Base-by-base conservation (phyloP, 202 grass and related monocot genomes). In the Miscanthus sacchariflorus region DNA sequence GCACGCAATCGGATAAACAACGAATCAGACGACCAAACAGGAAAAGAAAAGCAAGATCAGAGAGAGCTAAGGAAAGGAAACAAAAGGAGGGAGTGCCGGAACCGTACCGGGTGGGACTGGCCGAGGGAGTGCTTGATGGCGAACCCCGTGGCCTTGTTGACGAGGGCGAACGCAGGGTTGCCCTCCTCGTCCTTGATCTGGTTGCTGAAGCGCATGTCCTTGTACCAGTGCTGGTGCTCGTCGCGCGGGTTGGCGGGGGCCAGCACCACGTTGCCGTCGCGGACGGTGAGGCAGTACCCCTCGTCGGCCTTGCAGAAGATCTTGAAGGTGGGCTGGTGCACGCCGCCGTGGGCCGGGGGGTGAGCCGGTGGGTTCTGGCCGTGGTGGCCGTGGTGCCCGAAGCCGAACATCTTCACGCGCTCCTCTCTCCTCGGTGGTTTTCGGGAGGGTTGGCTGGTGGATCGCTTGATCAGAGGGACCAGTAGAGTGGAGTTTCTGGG, bases 51-150 rank as follows among this genome's bases (percentile, higher is more conserved):
- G 30, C 30, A 33, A 33, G 30, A 33, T 33, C 30, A 33, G 30
- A 33, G 30, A 33, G 30, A 33, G 30, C 30, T 33, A 33, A 33
- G 30, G 30, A 33, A 33, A 33, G 30, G 30, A 33, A 33, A 33
- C 30, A 33, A 33, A 33, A 33, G 30, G 30, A 33, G 30, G 30
- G 30, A 33, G 30, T 33, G 30, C 30, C 30, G 30, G 30, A 8
- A 14, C 4, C 1, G 18, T n/a, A 97, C 95, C n/a, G 91, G 95
- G 81, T 98, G 95, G 33, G 90, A 87, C 80, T 95, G 93, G 46
- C 93, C 95, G 66, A 95, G 75, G 39, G 95, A 98, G 83, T 98
- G 95, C 90, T 98, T 98, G 72, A 95, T 79, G 83, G 95, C 95
- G 89, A 93, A 75, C 0, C 95, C 95, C 5, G 93, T 95, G 72